Evolutionary conservation across 2,329 filamentous ascomycete species (phyloP).

Genomic region (Ophiostoma quercus): DNA sequence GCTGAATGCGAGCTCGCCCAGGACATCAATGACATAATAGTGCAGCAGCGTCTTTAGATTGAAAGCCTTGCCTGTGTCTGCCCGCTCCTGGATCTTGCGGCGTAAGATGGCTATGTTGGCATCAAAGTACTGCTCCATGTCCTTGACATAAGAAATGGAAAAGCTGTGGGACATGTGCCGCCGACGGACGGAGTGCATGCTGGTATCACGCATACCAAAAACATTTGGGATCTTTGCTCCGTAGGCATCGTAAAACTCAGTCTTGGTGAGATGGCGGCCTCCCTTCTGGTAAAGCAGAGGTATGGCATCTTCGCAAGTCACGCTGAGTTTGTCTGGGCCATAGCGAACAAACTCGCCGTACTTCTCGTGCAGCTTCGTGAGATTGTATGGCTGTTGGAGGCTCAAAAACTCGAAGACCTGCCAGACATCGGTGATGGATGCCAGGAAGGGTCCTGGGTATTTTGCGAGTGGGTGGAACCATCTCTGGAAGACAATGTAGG

Average conservation of each 20-base stretch:
- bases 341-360: slow-evolving; percentile 33
- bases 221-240: slow-evolving; percentile 33
- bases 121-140: slow-evolving; percentile 36
- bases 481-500: background rate
- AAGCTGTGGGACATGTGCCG: slow-evolving; percentile 35
- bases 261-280: slow-evolving; percentile 33
- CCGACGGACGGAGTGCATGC: slow-evolving; percentile 29
- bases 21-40: background rate
- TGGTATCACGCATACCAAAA: slow-evolving; percentile 35
- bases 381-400: slow-evolving; percentile 29
- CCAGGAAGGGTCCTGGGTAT: slow-evolving; percentile 33
- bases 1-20: background rate
- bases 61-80: background rate
- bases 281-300: slow-evolving; percentile 28
- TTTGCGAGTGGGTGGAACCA: slow-evolving; percentile 32
- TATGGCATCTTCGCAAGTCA: slow-evolving; percentile 32
- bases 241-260: slow-evolving; percentile 36
- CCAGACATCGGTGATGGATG: slow-evolving; percentile 34
- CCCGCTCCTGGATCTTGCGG: slow-evolving; percentile 31
- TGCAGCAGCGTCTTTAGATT: background rate
- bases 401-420: slow-evolving; percentile 28
- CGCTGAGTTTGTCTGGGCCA: slow-evolving; percentile 33
- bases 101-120: slow-evolving; percentile 32
- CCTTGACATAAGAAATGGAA: slow-evolving; percentile 34
- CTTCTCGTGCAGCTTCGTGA: slow-evolving; percentile 30